phyloP scores from a whole-genome alignment of 2,329 filamentous ascomycete genomes.

The Botrytis byssoidea region DNA sequence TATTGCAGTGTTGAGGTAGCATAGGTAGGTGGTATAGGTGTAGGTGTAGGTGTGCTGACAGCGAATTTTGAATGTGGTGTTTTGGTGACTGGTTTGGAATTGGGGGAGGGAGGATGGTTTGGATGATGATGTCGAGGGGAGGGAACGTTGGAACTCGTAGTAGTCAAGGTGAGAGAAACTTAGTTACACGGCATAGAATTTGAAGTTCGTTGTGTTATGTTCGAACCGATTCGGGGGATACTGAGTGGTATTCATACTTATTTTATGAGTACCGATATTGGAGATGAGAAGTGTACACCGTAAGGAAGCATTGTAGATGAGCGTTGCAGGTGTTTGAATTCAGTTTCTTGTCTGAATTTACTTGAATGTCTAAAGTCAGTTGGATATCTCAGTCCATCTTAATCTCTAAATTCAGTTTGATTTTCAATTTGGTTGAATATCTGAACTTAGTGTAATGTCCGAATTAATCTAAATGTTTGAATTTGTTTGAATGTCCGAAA shows the following conservation, averaged over 20 bases:
- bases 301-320: background rate
- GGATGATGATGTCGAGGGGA: background rate
- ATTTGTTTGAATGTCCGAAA: background rate
- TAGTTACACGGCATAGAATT: background rate
- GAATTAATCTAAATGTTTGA: background rate
- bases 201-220: background rate
- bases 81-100: too few species aligned
- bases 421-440: background rate
- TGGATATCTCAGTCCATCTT: too few species aligned
- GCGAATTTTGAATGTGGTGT: too few species aligned
- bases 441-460: too few species aligned
- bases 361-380: background rate
- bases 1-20: too few species aligned
- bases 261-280: background rate
- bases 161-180: background rate
- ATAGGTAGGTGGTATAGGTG: too few species aligned
- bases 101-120: background rate
- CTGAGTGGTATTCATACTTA: background rate
- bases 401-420: background rate
- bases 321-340: too few species aligned
- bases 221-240: background rate
- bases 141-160: background rate
- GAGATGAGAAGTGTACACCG: background rate
- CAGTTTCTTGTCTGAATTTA: background rate
- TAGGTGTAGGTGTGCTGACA: too few species aligned